Percentiles rank a stretch among this genome's conserved stretches.
These are phyloP conservation scores for Suhomyces prunicola DNA, from an alignment of 805 yeast species.

Conservation along the genomic window DNA sequence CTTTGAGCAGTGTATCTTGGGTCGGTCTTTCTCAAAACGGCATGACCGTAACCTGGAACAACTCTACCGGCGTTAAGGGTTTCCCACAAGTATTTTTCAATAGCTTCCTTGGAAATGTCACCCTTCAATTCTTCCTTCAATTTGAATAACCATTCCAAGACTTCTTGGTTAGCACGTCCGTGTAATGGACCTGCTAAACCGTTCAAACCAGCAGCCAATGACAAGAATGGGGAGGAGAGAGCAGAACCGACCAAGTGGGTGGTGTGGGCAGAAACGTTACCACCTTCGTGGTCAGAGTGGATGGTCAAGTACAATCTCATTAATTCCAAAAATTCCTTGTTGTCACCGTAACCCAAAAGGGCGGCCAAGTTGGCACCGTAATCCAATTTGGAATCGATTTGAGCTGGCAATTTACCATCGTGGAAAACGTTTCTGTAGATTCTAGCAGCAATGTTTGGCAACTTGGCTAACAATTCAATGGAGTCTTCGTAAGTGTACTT, in stretches of 20 bases:
- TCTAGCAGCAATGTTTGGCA: conserved; percentile 72
- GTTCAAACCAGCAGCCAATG: conserved; percentile 74
- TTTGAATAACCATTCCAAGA: conserved; percentile 66
- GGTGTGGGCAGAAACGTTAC: conserved; percentile 79
- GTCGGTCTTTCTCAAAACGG: conserved; percentile 79
- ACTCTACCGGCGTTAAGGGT: conserved; percentile 71
- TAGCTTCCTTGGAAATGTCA: conserved; percentile 48
- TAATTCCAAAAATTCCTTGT: conserved; percentile 62
- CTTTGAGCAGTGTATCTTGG: conserved; percentile 77
- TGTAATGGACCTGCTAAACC: conserved; percentile 87
- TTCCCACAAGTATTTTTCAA: conserved; percentile 68
- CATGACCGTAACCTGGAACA: conserved; percentile 88
- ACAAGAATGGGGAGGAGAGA: conserved; percentile 68
- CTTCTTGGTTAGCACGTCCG: conserved; percentile 85
- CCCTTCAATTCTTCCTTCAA: conserved; percentile 67
- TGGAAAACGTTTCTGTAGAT: conserved; percentile 63
- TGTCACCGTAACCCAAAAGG: conserved; percentile 57
- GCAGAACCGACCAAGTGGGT: conserved; percentile 84
- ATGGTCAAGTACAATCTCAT: conserved; percentile 70
- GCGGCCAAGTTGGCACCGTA: conserved; percentile 72
- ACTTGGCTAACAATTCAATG: conserved; percentile 64
- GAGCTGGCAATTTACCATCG: conserved; percentile 55
- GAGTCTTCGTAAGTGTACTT: conserved; percentile 71
- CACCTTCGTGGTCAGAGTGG: conserved; percentile 84
- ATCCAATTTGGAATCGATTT: conserved; percentile 52